Conservation (phyloP, 257 asterid species). For the Plantago ovata region DNA sequence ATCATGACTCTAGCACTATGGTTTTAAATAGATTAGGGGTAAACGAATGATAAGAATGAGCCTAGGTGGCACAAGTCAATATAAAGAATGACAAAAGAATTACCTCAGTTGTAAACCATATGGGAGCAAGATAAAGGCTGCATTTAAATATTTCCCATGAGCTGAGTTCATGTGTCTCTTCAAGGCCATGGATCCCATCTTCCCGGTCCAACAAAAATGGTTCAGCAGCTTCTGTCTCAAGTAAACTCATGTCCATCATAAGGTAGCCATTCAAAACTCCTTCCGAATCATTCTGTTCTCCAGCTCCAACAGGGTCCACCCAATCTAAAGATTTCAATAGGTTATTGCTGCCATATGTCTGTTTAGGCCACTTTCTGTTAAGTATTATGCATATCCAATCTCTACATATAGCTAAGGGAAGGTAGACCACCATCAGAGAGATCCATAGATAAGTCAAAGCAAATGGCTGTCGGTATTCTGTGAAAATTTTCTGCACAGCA, state of each 20-base stretch:
- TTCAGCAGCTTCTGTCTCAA: conserved; percentile 40
- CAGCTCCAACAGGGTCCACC: too few species aligned
- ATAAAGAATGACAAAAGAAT: conserved; percentile 13
- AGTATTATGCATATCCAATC: conserved; percentile 44
- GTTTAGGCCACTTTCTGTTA: conserved; percentile 27
- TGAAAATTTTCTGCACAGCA: conserved; percentile 58
- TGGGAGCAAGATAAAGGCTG: conserved; percentile 64
- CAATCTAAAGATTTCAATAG: too few species aligned
- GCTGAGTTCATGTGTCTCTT: conserved; percentile 29
- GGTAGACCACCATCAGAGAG: conserved; percentile 67
- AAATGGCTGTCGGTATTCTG: conserved; percentile 73
- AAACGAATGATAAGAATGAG: neutral
- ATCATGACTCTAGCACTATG: too few species aligned
- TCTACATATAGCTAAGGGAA: conserved; percentile 62
- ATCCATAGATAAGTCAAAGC: conserved; percentile 72
- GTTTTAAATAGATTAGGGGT: too few species aligned
- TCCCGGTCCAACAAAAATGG: conserved; percentile 37
- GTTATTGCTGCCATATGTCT: conserved; percentile 20
- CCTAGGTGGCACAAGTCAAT: conserved; percentile 4
- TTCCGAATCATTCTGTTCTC: conserved; percentile 29
- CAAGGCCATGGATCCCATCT: conserved; percentile 31
- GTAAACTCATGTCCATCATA: conserved; percentile 32
- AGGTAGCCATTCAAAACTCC: conserved; percentile 38
- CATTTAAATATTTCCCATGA: conserved; percentile 39
- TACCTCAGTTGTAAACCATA: conserved; percentile 84